Conservation (phyloP, 257 asterid genomes). For the Marsdenia floribunda region DNA sequence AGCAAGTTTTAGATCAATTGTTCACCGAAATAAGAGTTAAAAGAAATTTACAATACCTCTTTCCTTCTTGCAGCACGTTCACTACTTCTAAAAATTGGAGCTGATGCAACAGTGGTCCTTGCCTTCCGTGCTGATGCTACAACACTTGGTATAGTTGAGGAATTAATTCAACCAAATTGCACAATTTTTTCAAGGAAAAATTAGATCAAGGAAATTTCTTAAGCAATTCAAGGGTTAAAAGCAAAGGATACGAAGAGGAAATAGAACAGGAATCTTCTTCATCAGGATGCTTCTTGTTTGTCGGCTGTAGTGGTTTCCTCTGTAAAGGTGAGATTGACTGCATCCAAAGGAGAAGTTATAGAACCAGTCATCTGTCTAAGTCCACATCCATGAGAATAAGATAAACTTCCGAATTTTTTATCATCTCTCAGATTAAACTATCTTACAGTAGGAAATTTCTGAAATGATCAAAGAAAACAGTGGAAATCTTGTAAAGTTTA, state of each 20-base stretch:
- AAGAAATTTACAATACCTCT: constrained; percentile 41
- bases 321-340: constrained; percentile 46
- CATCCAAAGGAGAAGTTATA: constrained; percentile 15
- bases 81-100: constrained; percentile 67
- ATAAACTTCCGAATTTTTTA: not conserved
- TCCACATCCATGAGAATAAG: not conserved
- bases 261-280: constrained; percentile 64
- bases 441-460: not conserved
- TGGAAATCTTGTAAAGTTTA: not conserved
- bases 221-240: constrained; percentile 11
- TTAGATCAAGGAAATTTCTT: constrained; percentile 11
- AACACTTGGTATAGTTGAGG: constrained; percentile 40
- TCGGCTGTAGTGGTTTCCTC: constrained; percentile 64
- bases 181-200: constrained; percentile 10
- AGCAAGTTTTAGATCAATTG: constrained; percentile 2
- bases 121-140: constrained; percentile 42
- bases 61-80: constrained; percentile 82
- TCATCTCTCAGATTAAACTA: not conserved
- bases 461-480: not conserved
- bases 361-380: constrained; percentile 8
- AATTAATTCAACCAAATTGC: constrained; percentile 15
- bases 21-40: not conserved
- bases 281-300: constrained; percentile 59
- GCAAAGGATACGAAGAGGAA: constrained; percentile 60
- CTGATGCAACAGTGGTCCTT: constrained; percentile 48